A percentile compares a stretch with the other conserved stretches of the same genome.
These are phyloP conservation scores for Byssothecium circinans DNA, from an alignment of 2,329 filamentous ascomycete genomes.

Conservation along the genomic window DNA sequence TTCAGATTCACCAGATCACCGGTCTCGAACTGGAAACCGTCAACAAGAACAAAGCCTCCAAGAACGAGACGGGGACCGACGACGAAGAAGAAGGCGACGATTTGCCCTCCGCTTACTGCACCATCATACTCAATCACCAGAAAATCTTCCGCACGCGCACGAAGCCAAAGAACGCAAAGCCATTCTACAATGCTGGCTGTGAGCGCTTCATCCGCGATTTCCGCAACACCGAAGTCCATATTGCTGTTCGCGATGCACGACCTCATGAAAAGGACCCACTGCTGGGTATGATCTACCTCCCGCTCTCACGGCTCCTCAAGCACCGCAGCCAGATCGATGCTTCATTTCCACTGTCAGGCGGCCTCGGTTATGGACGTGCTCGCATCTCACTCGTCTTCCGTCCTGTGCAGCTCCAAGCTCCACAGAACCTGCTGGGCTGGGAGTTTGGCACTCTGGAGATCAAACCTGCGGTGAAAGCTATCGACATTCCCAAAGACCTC, in stretches of 20 bases:
- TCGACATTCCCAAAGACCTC: slow-evolving; percentile 54
- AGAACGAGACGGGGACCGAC: slow-evolving; percentile 57
- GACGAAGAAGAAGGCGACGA: slow-evolving; percentile 63
- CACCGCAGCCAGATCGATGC: slow-evolving; percentile 66
- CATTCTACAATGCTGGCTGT: slow-evolving; percentile 76
- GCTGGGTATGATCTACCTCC: slow-evolving; percentile 70
- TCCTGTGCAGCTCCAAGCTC: slow-evolving; percentile 65
- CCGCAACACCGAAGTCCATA: slow-evolving; percentile 66
- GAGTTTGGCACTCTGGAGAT: slow-evolving; percentile 71
- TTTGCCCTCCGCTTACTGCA: slow-evolving; percentile 71
- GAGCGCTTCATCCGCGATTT: slow-evolving; percentile 73
- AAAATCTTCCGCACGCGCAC: slow-evolving; percentile 71
- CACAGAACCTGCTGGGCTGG: slow-evolving; percentile 65
- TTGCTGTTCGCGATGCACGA: slow-evolving; percentile 68
- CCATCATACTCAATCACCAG: slow-evolving; percentile 71
- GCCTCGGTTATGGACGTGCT: slow-evolving; percentile 70
- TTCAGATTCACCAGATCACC: slow-evolving; percentile 74
- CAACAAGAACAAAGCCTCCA: slow-evolving; percentile 56
- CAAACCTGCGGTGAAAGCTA: slow-evolving; percentile 53
- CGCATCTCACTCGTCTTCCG: slow-evolving; percentile 74
- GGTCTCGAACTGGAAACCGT: slow-evolving; percentile 64
- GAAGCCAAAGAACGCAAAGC: slow-evolving; percentile 76
- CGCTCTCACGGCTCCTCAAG: slow-evolving; percentile 63
- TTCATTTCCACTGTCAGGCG: slow-evolving; percentile 68
- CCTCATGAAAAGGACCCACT: slow-evolving; percentile 70